Evolutionary conservation across 352 stramenopile species (phyloP), one percentile per base, ranked within the genome.

Genomic region (Globisporangium cederbergense): DNA sequence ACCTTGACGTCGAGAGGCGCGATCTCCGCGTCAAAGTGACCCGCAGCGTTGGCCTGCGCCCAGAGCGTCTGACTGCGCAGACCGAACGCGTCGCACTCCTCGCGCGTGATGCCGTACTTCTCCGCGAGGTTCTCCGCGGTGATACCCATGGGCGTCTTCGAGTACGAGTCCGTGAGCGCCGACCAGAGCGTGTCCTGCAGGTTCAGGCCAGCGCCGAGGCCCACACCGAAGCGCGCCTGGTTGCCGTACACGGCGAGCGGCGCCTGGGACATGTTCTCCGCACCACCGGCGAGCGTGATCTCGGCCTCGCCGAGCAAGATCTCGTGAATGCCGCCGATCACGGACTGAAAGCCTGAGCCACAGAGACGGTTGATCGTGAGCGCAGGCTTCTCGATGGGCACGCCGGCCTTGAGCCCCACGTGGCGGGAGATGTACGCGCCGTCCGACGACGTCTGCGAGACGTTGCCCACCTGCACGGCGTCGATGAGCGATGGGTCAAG

Each of bases 291-390:
- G 53, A 99, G 77, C 45, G 88, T 78, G 64, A 98, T 90, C 42
- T 91, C 77, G 5, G 93, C 89, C 40, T 98, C 90, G 10, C 91
- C 91, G 36, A 98, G 72, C 65, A 91, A 68, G 62, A 98, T 98
- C 58, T 93, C 88, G 36, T 98, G 93, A 38, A 96, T 78, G 30
- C 91, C 92, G 63, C 96, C 83, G 49, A 98, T 80, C 47, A 99
- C 88, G 9, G 95, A 97, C 82, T 99, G 95, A 78, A 99, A 99
- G 54, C 97, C 97, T 42, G 79, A 97, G 59, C 97, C 97, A 67
- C 97, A 99, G 28, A 99, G 78, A 28, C 97, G 94, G 84, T 99
- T 99, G 60, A 99, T 89, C 22, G 97, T 99, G 10, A 99, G 78
- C 25, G 93, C 94, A 1, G 97, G 97, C 46, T 87, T 91, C 11